Evolutionary conservation across 75 land plant genomes (phyloP), one percentile per base, ranked within the genome.

Genomic region (Cupressus sempervirens): DNA sequence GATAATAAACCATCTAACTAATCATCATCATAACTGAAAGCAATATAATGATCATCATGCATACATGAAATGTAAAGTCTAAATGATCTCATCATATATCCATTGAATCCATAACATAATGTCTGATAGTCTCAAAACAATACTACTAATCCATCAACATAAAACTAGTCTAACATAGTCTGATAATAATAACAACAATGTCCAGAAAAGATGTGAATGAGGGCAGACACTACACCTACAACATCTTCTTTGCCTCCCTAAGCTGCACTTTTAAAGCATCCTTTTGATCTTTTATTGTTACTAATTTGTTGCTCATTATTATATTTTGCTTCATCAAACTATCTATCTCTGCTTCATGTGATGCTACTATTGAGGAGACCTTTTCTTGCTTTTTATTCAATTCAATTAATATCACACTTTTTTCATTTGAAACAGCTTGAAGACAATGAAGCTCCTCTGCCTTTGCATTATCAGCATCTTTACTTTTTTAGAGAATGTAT

Each of bases 191-290:
- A n/a, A n/a, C n/a, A n/a, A n/a, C n/a, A n/a, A n/a, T n/a, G n/a
- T n/a, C n/a, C n/a, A n/a, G n/a, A n/a, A n/a, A n/a, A n/a, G n/a
- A n/a, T n/a, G n/a, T n/a, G n/a, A n/a, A n/a, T n/a, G n/a, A n/a
- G n/a, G n/a, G n/a, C n/a, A n/a, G n/a, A n/a, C n/a, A n/a, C n/a
- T n/a, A n/a, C n/a, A n/a, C n/a, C n/a, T n/a, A n/a, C n/a, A n/a
- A n/a, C n/a, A n/a, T 98, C 92, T 86, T 98, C 96, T 82, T n/a
- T n/a, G 93, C 91, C 86, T 91, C 93, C 85, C 48, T 90, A 46
- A 89, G 88, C 35, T 90, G 92, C 30, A 82, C 86, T 40, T 89
- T 86, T 86, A 88, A 81, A 32, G 90, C 89, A 74, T 88, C 91
- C 62, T 50, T 87, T 85, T 88, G 70, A 16, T 62, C 86, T 35